Base-by-base conservation (phyloP, 129 eudicot species). In the Heracleum sosnowskyi region DNA sequence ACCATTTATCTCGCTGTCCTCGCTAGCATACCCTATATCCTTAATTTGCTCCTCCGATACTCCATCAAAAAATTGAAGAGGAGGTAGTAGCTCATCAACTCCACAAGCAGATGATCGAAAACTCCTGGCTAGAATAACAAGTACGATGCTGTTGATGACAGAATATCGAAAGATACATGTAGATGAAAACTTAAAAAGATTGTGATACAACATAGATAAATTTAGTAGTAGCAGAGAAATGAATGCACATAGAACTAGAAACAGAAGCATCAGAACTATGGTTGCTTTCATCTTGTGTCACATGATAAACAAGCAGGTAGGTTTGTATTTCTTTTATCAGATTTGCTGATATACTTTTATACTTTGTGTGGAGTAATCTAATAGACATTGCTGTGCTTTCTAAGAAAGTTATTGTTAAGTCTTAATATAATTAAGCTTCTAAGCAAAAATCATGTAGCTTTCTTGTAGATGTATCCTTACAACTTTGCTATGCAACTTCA, bases 121-220 rank as follows among this genome's bases (percentile, higher is more conserved):
- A 66, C 68, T 75, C 11, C 35, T 83, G 72, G 41, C 34, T 18
- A 79, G 66, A 53, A 83, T 33, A 40, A 57, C 36, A 71, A 62
- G 76, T 26, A 79, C 11, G n/a, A 75, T 33, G 62, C 66, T 34
- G 69, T 79, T 53, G 35, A 76, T 55, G 39, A 83, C 33, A 10
- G 63, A 64, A 74, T 66, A 79, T 26, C 44, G 62, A 35, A 74
- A 76, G 5, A 76, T 39, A 0, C 41, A 10, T 36, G 29, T 79
- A 2, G 37, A 13, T 42, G 13, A 26, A 17, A 73, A 13, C 37
- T 42, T 35, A 33, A 31, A 16, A 41, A 70, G 33, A 34, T 44
- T 4, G 13, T 49, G 55, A 78, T 74, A 26, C 22, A 6, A 11
- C 42, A 74, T 1, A 45, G 62, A 78, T 51, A 78, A 49, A 73